Conservation (phyloP, 1,284 basidiomycete species). For the Ceratobasidium sp. region DNA sequence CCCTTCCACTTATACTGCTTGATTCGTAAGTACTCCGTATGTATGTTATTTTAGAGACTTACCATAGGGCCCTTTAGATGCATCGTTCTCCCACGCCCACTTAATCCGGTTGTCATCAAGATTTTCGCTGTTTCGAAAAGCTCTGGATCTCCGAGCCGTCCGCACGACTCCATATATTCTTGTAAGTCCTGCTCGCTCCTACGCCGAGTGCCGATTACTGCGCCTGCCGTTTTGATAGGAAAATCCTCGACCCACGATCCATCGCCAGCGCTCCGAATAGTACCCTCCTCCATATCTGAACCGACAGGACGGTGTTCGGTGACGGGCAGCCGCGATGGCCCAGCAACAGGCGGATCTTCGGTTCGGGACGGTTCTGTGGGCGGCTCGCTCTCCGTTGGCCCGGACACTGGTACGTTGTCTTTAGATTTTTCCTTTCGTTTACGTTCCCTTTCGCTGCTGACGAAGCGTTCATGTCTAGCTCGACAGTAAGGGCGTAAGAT, state of each 20-base stretch:
- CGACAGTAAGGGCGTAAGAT: not conserved
- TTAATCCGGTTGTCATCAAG: slow-evolving; percentile 33
- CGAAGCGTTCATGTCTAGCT: not conserved
- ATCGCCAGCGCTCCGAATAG: not conserved
- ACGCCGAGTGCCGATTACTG: not conserved
- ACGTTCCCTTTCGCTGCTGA: not conserved
- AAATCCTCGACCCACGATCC: slow-evolving; percentile 17
- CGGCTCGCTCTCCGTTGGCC: not conserved
- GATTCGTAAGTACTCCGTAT: not conserved
- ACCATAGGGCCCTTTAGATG: slow-evolving; percentile 12
- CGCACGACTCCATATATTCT: not conserved
- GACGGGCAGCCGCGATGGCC: not conserved
- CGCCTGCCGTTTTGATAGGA: not conserved
- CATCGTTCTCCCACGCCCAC: not conserved
- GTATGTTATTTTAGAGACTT: not conserved
- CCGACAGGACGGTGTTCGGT: not conserved
- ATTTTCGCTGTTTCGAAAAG: slow-evolving; percentile 3
- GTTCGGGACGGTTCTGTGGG: not conserved
- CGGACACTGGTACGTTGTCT: too few relatives aligned
- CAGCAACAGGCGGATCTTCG: not conserved
- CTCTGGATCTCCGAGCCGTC: not conserved
- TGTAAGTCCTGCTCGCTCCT: not conserved
- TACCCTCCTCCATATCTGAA: not conserved
- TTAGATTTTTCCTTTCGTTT: not conserved
- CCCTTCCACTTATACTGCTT: not conserved